phyloP scores from a whole-genome alignment of 106 monocot genomes.

The Dendrobium huoshanense region DNA sequence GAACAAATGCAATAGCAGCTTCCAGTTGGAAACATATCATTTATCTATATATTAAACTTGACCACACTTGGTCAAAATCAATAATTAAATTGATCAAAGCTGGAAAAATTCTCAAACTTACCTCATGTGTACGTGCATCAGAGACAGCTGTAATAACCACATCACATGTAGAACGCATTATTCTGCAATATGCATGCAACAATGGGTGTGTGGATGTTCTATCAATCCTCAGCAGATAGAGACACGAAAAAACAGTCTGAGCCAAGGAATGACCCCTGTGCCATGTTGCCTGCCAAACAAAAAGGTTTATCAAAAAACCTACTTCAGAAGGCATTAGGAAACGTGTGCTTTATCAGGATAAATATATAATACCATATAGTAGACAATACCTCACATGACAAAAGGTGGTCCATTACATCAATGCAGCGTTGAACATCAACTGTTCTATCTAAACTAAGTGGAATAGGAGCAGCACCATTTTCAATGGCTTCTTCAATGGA shows the following conservation, averaged over 20 bases:
- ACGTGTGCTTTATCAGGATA: not conserved
- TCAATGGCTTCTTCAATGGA: conserved; percentile 97
- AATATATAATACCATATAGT: not conserved
- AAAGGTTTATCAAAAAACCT: conserved; percentile 12
- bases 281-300: conserved; percentile 81
- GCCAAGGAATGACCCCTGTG: conserved; percentile 87
- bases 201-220: conserved; percentile 90
- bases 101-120: conserved; percentile 16
- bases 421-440: conserved; percentile 70
- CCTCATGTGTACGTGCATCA: conserved; percentile 93
- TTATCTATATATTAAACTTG: not conserved
- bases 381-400: conserved; percentile 80
- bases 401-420: conserved; percentile 96
- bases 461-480: conserved; percentile 81
- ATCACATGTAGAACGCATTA: conserved; percentile 79
- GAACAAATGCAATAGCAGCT: not conserved
- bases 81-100: not conserved
- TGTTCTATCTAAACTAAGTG: conserved; percentile 72
- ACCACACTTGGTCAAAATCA: not conserved
- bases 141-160: conserved; percentile 66
- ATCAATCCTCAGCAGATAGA: conserved; percentile 85
- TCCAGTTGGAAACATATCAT: not conserved
- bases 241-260: conserved; percentile 95
- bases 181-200: conserved; percentile 84
- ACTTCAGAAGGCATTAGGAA: not conserved